A percentile compares a stretch with the other conserved stretches of the same genome.
phyloP scores from a whole-genome alignment of 2,329 filamentous ascomycete genomes.

The Westerdykella ornata region DNA sequence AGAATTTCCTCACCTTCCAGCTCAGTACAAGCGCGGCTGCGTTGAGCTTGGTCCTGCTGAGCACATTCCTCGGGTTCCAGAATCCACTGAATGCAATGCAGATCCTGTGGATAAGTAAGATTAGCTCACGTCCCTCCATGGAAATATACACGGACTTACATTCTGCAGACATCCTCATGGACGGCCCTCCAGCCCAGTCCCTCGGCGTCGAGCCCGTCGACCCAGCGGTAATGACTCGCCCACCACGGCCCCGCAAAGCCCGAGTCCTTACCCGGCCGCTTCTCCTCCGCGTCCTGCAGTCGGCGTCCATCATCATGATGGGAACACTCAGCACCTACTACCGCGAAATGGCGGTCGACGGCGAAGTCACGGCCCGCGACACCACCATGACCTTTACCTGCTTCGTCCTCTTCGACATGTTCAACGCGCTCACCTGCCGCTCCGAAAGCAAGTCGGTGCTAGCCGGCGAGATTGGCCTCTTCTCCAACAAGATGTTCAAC shows the following conservation, averaged over 20 bases:
- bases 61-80: slow-evolving; percentile 86
- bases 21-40: slow-evolving; percentile 94
- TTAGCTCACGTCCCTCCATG: not conserved
- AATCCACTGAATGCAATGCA: slow-evolving; percentile 98
- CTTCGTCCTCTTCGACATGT: slow-evolving; percentile 99
- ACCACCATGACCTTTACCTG: slow-evolving; percentile 99
- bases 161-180: slow-evolving; percentile 89
- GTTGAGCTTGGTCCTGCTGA: slow-evolving; percentile 82
- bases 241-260: slow-evolving; percentile 78
- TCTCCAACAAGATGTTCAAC: slow-evolving; percentile 91
- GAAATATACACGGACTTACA: slow-evolving; percentile 13
- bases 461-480: slow-evolving; percentile 72
- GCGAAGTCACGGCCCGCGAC: slow-evolving; percentile 80
- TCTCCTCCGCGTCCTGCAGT: slow-evolving; percentile 77
- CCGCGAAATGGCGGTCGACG: slow-evolving; percentile 79
- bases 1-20: slow-evolving; percentile 98
- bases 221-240: slow-evolving; percentile 85
- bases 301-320: slow-evolving; percentile 81
- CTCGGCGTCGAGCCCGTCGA: slow-evolving; percentile 94
- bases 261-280: slow-evolving; percentile 82
- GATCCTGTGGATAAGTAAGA: slow-evolving; percentile 98
- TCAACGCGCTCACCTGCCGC: slow-evolving; percentile 90
- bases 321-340: slow-evolving; percentile 90
- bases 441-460: slow-evolving; percentile 86
- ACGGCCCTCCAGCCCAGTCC: slow-evolving; percentile 93